phyloP scores from a whole-genome alignment of 805 yeast genomes.

The Zygosaccharomyces siamensis region DNA sequence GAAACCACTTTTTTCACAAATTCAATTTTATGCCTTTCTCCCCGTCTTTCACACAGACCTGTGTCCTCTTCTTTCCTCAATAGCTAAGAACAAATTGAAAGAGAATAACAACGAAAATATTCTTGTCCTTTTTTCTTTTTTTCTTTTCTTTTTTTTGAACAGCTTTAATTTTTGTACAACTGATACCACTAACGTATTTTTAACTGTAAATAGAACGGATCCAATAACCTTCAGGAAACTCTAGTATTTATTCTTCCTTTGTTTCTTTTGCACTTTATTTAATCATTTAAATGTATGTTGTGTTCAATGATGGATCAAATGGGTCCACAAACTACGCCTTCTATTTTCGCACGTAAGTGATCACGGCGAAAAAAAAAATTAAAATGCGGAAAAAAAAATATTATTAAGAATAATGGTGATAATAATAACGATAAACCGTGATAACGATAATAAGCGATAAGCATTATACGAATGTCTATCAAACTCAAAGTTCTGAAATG shows the following conservation, averaged over 20 bases:
- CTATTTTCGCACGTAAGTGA: neutral
- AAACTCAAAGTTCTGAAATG: too few relatives aligned
- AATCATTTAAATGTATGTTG: neutral
- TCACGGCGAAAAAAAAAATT: neutral
- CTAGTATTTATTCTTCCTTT: neutral
- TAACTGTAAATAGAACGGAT: too few relatives aligned
- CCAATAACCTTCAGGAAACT: too few relatives aligned
- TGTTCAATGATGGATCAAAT: neutral
- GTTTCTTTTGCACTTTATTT: neutral
- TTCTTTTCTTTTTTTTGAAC: too few relatives aligned
- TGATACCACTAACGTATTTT: too few relatives aligned
- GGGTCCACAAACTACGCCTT: constrained; percentile 1
- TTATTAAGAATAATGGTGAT: constrained; percentile 1
- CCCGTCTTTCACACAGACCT: neutral
- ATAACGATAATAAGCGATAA: too few relatives aligned
- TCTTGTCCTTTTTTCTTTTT: too few relatives aligned
- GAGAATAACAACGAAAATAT: neutral
- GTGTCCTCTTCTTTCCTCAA: neutral
- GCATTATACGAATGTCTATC: too few relatives aligned
- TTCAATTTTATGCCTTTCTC: neutral
- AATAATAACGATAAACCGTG: neutral
- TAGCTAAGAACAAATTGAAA: neutral
- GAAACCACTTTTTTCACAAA: neutral
- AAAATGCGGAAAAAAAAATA: constrained; percentile 2
- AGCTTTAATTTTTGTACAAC: too few relatives aligned